phyloP scores from a whole-genome alignment of 2,329 filamentous ascomycete species.

The Teratosphaeria pseudoeucalypti region DNA sequence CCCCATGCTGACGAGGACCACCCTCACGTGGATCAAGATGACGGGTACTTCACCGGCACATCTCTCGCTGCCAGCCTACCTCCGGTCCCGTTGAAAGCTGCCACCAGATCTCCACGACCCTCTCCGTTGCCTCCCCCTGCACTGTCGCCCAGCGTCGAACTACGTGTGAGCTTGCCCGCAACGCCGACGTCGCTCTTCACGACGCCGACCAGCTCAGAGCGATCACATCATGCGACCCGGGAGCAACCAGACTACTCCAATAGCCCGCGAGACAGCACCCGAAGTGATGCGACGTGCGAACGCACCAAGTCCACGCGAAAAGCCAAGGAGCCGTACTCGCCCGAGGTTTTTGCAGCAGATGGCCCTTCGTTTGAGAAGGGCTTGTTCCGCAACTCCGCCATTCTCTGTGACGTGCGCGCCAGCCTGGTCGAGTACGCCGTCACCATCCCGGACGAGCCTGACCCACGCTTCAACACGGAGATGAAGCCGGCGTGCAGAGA shows the following conservation, averaged over 20 bases:
- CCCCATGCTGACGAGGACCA: not conserved
- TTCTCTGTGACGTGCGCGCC: constrained; percentile 35
- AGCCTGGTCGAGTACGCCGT: constrained; percentile 33
- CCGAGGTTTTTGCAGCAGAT: not conserved
- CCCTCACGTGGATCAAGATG: not conserved
- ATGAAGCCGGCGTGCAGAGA: constrained; percentile 30
- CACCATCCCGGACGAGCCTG: constrained; percentile 25
- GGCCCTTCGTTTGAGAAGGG: constrained; percentile 28
- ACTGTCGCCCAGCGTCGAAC: not conserved
- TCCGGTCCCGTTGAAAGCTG: not conserved
- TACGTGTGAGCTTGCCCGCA: not conserved
- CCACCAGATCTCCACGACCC: not conserved
- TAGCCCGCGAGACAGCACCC: not conserved
- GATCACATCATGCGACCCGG: not conserved
- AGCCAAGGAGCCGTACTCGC: not conserved
- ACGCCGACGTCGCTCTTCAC: not conserved
- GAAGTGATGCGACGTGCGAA: not conserved
- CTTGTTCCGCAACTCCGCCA: constrained; percentile 34
- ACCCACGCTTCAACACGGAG: constrained; percentile 28
- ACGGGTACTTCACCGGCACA: not conserved
- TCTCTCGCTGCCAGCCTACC: not conserved
- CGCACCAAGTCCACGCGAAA: not conserved
- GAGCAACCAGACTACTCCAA: not conserved
- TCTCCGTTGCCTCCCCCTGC: not conserved
- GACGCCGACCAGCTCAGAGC: not conserved